Base-by-base conservation (phyloP, 202 grass and related monocot species). In the Setaria viridis region DNA sequence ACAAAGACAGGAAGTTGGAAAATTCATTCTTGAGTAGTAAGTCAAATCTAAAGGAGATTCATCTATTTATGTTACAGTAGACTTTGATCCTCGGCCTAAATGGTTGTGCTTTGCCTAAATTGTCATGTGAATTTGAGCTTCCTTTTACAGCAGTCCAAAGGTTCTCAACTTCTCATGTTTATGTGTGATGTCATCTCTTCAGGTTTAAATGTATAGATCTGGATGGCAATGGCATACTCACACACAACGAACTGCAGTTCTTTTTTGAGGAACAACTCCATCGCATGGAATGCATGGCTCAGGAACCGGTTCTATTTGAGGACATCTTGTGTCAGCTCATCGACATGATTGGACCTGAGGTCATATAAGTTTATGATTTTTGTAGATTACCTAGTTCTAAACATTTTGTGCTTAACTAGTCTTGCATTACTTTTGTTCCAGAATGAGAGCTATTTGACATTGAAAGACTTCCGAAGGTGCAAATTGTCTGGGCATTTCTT, bases 261-360 rank as follows among this genome's bases (percentile, higher is more conserved):
- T 99, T 99, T 76, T 97, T 93, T 48, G 92, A 99, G 77, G 97
- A 99, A 90, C 97, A 99, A 82, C 90, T 99, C 85, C 97, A 99
- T 86, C 93, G 97, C 35, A 94, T 99, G 94, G 97, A 99, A 67
- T 99, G 97, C 75, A 94, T 99, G 97, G 88, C 97, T 66, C 94
- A 99, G 70, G 97, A 99, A 85, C 94, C 97, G 81, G 94, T 97
- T 76, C 83, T 97, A 45, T 99, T 93, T 80, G 94, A 97, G 85
- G 97, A 99, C 85, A 97, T 99, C 67, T 79, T 99, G 53, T 97
- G 97, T 57, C 97, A 99, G 79, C 91, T 99, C 57, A 91, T 99
- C 63, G 97, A 99, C 87, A 97, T 97, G 97, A 90, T 97, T 90
- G 87, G 89, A 82, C 87, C 92, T 68, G 92, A 99, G 97, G 97